phyloP scores from a whole-genome alignment of 2,329 filamentous ascomycete species.

The Stachybotrys echinatus region DNA sequence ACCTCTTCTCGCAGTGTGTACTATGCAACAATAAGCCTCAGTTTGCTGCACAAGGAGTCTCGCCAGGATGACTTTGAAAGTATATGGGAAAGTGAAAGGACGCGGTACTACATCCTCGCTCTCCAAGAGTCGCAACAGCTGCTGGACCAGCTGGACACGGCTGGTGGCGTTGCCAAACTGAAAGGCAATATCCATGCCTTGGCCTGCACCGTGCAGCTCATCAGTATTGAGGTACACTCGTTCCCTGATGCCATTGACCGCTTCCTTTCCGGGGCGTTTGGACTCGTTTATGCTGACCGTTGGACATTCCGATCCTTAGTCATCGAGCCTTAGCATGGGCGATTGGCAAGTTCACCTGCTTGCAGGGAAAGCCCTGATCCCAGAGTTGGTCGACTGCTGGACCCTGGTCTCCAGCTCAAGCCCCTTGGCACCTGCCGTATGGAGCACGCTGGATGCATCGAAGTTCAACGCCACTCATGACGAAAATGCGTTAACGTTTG shows the following conservation, averaged over 20 bases:
- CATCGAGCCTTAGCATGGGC: conserved; percentile 2
- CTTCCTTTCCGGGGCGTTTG: background rate
- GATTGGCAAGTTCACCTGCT: conserved; percentile 4
- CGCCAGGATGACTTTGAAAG: conserved; percentile 2
- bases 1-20: conserved; percentile 2
- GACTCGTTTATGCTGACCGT: background rate
- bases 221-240: conserved; percentile 2
- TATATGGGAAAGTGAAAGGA: conserved; percentile 2
- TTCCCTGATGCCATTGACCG: background rate
- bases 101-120: conserved; percentile 3
- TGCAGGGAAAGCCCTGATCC: conserved; percentile 1
- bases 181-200: conserved; percentile 4
- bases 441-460: conserved; percentile 1
- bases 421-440: background rate
- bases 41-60: conserved; percentile 3
- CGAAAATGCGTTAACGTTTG: conserved; percentile 1
- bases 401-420: conserved; percentile 1
- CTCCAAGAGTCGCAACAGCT: conserved; percentile 3
- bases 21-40: conserved; percentile 3
- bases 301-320: no score
- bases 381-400: conserved; percentile 1
- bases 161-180: background rate
- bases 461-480: conserved; percentile 1
- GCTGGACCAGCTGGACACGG: conserved; percentile 1
- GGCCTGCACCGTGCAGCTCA: conserved; percentile 2